Evolutionary conservation across 176 grass and related monocot species (phyloP).

Genomic region (Oryza meyeriana): DNA sequence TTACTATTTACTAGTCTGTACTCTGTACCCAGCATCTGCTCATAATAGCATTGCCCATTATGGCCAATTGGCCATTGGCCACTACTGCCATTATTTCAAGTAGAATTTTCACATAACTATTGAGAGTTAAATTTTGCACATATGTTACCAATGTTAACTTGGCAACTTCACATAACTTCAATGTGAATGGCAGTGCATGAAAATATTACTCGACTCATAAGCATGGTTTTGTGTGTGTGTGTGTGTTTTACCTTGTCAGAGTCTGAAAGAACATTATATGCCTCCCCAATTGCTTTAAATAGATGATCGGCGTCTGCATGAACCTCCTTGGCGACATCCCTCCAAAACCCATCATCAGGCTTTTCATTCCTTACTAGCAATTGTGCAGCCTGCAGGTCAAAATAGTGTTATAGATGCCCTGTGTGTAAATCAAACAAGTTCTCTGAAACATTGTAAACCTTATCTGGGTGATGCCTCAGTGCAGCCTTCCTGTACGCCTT

Average conservation of each 20-base stretch:
- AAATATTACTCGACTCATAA: constrained; percentile 15
- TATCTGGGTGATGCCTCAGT: constrained; percentile 91
- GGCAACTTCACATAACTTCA: neutral
- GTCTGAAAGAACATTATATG: constrained; percentile 95
- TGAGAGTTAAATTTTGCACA: neutral
- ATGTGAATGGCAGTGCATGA: constrained; percentile 5
- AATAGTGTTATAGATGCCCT: constrained; percentile 21
- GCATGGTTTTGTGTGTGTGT: neutral
- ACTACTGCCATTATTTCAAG: constrained; percentile 3
- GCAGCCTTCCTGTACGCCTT: constrained; percentile 97
- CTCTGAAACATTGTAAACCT: constrained; percentile 37
- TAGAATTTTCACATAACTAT: constrained; percentile 7
- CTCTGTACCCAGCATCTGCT: constrained; percentile 2
- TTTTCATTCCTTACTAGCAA: constrained; percentile 77
- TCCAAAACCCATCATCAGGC: constrained; percentile 78
- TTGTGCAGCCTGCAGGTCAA: constrained; percentile 61
- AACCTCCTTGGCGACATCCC: constrained; percentile 73
- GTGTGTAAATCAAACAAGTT: constrained; percentile 16
- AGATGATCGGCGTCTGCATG: constrained; percentile 83
- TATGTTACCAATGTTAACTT: constrained; percentile 14
- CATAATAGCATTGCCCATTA: neutral
- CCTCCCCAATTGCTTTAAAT: constrained; percentile 93
- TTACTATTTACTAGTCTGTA: too few species aligned
- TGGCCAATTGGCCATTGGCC: neutral
- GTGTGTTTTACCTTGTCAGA: constrained; percentile 61